These are phyloP conservation scores for Salix caprea DNA, from an alignment of 345 rosid genomes.

Conservation along the genomic window DNA sequence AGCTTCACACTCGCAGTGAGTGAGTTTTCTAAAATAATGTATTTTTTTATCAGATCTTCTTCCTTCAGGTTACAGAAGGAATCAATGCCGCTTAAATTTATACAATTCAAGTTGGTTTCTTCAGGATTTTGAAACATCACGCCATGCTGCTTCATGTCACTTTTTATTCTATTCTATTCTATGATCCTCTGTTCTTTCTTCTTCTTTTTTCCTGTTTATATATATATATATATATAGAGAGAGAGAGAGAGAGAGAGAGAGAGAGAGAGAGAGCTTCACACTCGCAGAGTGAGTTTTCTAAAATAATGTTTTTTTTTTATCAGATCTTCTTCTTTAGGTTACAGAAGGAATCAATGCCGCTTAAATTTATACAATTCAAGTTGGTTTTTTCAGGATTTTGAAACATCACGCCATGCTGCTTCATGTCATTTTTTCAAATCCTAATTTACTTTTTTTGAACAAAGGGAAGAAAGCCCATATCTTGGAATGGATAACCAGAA, in stretches of 20 bases:
- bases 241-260: too few relatives aligned
- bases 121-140: neutral
- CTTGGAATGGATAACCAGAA: neutral
- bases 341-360: neutral
- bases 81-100: neutral
- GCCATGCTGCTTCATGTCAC: neutral
- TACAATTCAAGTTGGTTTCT: neutral
- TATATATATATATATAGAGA: too few relatives aligned
- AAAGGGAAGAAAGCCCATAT: neutral
- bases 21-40: neutral
- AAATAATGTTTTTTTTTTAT: neutral
- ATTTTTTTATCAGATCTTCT: neutral
- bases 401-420: neutral
- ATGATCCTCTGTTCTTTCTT: too few relatives aligned
- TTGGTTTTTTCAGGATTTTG: neutral
- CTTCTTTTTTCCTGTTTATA: too few relatives aligned
- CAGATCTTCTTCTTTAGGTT: neutral
- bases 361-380: neutral
- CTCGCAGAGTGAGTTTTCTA: neutral
- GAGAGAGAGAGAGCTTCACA: neutral
- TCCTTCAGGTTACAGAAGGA: neutral
- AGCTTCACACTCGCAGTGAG: neutral
- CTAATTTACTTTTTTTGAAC: neutral
- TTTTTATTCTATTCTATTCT: too few relatives aligned
- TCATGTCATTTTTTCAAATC: neutral